Conservation (phyloP, 2,329 filamentous ascomycete genomes). For the Phyllosticta citribraziliensis region DNA sequence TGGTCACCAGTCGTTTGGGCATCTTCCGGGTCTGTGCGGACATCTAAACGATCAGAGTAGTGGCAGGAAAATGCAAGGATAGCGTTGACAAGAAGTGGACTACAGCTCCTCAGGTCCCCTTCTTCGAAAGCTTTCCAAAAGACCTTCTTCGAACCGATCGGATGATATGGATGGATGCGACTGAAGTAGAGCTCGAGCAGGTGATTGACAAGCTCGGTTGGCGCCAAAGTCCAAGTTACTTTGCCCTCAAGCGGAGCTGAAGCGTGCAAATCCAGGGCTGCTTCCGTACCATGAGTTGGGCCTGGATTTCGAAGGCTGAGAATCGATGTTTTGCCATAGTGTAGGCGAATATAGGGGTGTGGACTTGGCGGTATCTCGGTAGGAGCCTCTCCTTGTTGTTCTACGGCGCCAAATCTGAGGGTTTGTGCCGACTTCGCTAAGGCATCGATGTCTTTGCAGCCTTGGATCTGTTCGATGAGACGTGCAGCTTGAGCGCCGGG, state of each 20-base stretch:
- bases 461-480: constrained; percentile 34
- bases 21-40: constrained; percentile 52
- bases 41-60: constrained; percentile 55
- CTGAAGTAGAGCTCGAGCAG: constrained; percentile 56
- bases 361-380: background rate
- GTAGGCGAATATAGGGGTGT: background rate
- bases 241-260: constrained; percentile 6
- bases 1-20: constrained; percentile 59
- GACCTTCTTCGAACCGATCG: constrained; percentile 60
- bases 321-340: background rate
- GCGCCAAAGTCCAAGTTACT: constrained; percentile 41
- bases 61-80: constrained; percentile 57
- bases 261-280: background rate
- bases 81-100: constrained; percentile 55
- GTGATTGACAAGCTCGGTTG: constrained; percentile 47
- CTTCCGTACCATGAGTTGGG: background rate
- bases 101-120: constrained; percentile 56
- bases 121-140: constrained; percentile 57
- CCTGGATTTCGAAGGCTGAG: background rate
- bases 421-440: constrained; percentile 27
- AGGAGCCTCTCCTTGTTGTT: background rate
- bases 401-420: background rate
- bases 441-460: constrained; percentile 29
- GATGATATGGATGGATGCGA: constrained; percentile 68
- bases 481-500: constrained; percentile 36